Evolutionary conservation across 371 early-diverging fungal species (phyloP), one percentile per base, ranked within the genome.

Genomic region (Apophysomyces sp.): DNA sequence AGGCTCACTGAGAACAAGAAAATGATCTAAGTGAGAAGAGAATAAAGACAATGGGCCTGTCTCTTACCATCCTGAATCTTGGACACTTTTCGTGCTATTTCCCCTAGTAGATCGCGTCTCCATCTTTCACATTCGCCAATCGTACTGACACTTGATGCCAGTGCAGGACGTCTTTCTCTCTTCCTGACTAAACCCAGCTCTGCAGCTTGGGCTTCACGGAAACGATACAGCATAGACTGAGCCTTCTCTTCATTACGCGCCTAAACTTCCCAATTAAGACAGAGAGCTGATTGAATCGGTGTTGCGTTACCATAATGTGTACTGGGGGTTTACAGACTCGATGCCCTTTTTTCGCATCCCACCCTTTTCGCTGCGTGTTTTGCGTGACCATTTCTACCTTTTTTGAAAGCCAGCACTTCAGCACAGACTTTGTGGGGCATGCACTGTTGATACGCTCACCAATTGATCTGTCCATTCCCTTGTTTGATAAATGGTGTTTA

Each of bases 201-300:
- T 15, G 90, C 88, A 52, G 87, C 89, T 74, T 96, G 93, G 26
- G 95, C 96, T 69, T 94, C 94, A 64, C 96, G 92, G 80, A 96
- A 98, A 61, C 97, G 93, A 75, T 94, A 94, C 29, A 98, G 87
- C 96, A 96, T 97, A 40, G 98, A 96, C 88, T 97, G 95, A 24
- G 97, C 96, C 73, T 98, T 98, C 67, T 98, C 98, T 82, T 96
- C 92, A 79, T 96, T 96, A 75, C 96, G 90, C 30, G 98, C 98
- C 97, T 86, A 68, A n/a, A n/a, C n/a, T n/a, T n/a, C n/a, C n/a
- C n/a, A n/a, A n/a, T n/a, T n/a, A n/a, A n/a, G n/a, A n/a, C n/a
- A n/a, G n/a, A n/a, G n/a, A n/a, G n/a, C n/a, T n/a, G n/a, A n/a
- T n/a, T n/a, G n/a, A n/a, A n/a, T n/a, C n/a, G 4, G 21, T 21